phyloP scores from a whole-genome alignment of 1,139 yeast genomes.

The Saccharomyces uvarum region DNA sequence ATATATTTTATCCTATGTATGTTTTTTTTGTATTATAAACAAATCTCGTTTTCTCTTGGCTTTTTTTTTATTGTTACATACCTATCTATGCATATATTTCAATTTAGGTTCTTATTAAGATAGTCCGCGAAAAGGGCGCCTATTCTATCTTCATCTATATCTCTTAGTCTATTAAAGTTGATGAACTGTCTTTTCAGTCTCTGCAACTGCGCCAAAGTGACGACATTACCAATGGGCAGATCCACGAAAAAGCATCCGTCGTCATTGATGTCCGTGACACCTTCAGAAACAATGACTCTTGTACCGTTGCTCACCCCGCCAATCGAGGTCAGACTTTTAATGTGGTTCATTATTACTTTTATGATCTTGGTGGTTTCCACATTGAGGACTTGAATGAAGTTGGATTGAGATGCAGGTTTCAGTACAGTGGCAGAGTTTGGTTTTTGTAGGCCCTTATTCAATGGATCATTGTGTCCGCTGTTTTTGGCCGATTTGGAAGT shows the following conservation, averaged over 20 bases:
- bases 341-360: slow-evolving; percentile 20
- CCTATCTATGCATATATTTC: not conserved
- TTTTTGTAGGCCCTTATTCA: slow-evolving; percentile 27
- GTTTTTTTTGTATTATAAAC: not conserved
- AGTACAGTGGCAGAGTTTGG: slow-evolving; percentile 74
- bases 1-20: not conserved
- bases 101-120: slow-evolving; percentile 38
- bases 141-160: slow-evolving; percentile 55
- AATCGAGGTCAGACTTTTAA: slow-evolving; percentile 18
- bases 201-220: slow-evolving; percentile 73
- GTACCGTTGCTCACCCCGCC: slow-evolving; percentile 16
- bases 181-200: slow-evolving; percentile 78
- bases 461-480: slow-evolving; percentile 35
- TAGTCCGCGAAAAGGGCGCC: slow-evolving; percentile 67
- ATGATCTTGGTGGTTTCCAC: slow-evolving; percentile 42
- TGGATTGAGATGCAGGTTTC: slow-evolving; percentile 64
- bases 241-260: slow-evolving; percentile 40
- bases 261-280: slow-evolving; percentile 33
- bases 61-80: not conserved
- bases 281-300: slow-evolving; percentile 30
- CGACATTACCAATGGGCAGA: slow-evolving; percentile 50
- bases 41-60: not conserved
- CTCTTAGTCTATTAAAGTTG: slow-evolving; percentile 69
- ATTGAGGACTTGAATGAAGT: slow-evolving; percentile 76
- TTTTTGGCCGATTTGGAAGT: slow-evolving; percentile 34